phyloP scores from a whole-genome alignment of 2,329 filamentous ascomycete species.

The Verticillium longisporum region DNA sequence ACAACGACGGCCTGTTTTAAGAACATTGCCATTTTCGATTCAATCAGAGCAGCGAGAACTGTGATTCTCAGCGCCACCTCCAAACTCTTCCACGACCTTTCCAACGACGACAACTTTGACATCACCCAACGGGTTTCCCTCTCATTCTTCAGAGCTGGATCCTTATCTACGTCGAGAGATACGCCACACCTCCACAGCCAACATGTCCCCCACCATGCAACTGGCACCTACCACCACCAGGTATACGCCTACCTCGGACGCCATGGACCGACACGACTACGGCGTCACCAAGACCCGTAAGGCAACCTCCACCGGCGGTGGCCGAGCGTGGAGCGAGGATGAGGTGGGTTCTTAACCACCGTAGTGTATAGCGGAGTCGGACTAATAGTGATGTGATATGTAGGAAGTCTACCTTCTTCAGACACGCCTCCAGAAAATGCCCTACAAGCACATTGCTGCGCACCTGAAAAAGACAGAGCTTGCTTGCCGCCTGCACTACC shows the following conservation, averaged over 20 bases:
- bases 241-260: slow-evolving; percentile 47
- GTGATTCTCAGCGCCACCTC: slow-evolving; percentile 1
- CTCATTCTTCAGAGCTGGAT: background rate
- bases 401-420: slow-evolving; percentile 80
- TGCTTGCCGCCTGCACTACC: slow-evolving; percentile 80
- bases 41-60: slow-evolving; percentile 14
- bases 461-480: slow-evolving; percentile 84
- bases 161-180: background rate
- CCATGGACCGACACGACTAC: slow-evolving; percentile 50
- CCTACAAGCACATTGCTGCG: slow-evolving; percentile 82
- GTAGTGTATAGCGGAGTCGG: background rate
- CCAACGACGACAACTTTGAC: background rate
- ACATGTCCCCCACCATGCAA: slow-evolving; percentile 45
- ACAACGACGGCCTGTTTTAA: background rate
- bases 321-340: slow-evolving; percentile 78
- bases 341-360: slow-evolving; percentile 49
- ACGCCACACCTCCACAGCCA: slow-evolving; percentile 4
- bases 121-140: background rate
- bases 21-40: slow-evolving; percentile 7
- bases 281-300: slow-evolving; percentile 61
- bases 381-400: background rate
- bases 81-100: background rate
- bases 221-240: slow-evolving; percentile 34
- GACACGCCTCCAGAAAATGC: slow-evolving; percentile 80
- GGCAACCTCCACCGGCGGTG: slow-evolving; percentile 63